These are phyloP conservation scores for Raphanus hybrid DNA, from an alignment of 441 rosid genomes.

Conservation along the genomic window DNA sequence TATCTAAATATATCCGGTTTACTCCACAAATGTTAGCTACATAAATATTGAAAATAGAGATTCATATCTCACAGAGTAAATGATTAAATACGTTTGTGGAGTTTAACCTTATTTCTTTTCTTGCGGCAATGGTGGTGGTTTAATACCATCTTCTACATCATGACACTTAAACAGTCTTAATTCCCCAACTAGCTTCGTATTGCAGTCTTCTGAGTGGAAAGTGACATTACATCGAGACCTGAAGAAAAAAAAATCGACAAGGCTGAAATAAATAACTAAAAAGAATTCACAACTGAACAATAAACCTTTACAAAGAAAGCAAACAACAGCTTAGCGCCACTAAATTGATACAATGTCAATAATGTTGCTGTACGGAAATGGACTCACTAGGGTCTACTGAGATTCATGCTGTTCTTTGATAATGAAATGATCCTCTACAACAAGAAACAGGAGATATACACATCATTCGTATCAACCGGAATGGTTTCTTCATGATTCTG, in stretches of 20 bases:
- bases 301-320: conserved; percentile 25
- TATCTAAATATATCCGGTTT: background rate
- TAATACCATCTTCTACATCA: conserved; percentile 31
- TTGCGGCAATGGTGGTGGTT: conserved; percentile 38
- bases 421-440: conserved; percentile 33
- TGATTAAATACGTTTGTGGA: conserved; percentile 39
- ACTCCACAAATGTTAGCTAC: background rate
- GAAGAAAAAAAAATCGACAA: conserved; percentile 41
- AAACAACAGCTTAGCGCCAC: conserved; percentile 41
- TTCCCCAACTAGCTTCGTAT: conserved; percentile 33
- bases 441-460: conserved; percentile 28
- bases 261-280: conserved; percentile 39
- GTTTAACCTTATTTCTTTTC: conserved; percentile 34
- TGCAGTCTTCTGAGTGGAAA: conserved; percentile 48
- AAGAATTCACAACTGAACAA: conserved; percentile 35
- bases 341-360: conserved; percentile 38
- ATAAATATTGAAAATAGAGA: background rate
- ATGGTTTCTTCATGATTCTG: background rate
- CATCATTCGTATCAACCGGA: conserved; percentile 4
- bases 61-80: conserved; percentile 28
- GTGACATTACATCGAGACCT: conserved; percentile 46
- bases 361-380: conserved; percentile 47
- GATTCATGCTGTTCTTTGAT: conserved; percentile 33
- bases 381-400: conserved; percentile 43
- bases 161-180: conserved; percentile 32